Evolutionary conservation across 1,139 yeast genomes (phyloP).

Genomic region (Nakaseomyces uthaithaninus): DNA sequence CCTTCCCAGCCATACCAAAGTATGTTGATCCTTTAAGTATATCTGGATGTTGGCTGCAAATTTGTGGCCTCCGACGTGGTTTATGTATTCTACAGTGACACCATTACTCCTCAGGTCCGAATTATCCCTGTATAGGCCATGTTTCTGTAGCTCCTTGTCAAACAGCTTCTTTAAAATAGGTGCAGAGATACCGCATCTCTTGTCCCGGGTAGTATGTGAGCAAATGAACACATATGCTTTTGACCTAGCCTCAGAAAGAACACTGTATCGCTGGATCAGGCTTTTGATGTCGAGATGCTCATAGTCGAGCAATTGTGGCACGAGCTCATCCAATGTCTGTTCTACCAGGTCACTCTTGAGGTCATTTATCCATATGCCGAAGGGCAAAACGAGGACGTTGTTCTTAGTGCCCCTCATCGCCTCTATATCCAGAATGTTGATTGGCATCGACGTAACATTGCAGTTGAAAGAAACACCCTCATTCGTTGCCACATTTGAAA

Average conservation of each 20-base stretch:
- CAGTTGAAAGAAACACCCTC: conserved; percentile 40
- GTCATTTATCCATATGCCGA: conserved; percentile 61
- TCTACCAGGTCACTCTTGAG: conserved; percentile 41
- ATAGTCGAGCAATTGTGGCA: conserved; percentile 38
- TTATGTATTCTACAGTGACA: conserved; percentile 56
- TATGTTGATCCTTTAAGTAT: conserved; percentile 57
- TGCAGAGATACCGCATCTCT: conserved; percentile 88
- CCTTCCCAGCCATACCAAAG: conserved; percentile 81
- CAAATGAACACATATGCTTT: conserved; percentile 65
- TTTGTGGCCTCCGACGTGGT: conserved; percentile 95
- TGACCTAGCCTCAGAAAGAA: conserved; percentile 36
- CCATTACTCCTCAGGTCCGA: conserved; percentile 72
- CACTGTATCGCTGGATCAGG: conserved; percentile 19
- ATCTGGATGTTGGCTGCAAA: conserved; percentile 82
- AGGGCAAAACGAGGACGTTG: conserved; percentile 65
- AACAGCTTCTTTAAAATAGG: conserved; percentile 81
- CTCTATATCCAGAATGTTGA: conserved; percentile 38
- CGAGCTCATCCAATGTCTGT: conserved; percentile 39
- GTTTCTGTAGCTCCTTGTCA: conserved; percentile 62
- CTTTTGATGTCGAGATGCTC: conserved; percentile 14
- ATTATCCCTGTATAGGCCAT: conserved; percentile 61
- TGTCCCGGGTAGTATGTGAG: conserved; percentile 86
- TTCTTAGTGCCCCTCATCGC: conserved; percentile 40
- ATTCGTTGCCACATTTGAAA: conserved; percentile 12
- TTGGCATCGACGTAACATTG: conserved; percentile 44